A percentile compares a stretch with the other conserved stretches of the same genome.
phyloP scores from a whole-genome alignment of 257 asterid genomes.

The Nicotiana sylvestris region DNA sequence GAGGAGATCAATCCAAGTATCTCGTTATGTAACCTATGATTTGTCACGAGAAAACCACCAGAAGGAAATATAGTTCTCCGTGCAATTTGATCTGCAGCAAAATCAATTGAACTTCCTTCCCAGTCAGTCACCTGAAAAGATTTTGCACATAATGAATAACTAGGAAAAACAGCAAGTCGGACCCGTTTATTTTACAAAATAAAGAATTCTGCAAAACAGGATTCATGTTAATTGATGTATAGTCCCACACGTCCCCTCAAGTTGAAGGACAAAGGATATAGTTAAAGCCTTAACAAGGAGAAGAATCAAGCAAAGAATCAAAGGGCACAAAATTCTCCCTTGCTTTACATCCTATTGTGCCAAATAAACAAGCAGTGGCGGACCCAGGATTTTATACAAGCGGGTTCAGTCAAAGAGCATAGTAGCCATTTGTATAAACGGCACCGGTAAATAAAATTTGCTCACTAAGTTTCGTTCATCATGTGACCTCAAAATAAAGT shows the following conservation, averaged over 20 bases:
- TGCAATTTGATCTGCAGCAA: conserved; percentile 55
- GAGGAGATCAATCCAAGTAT: conserved; percentile 54
- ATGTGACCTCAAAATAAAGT: too few relatives aligned
- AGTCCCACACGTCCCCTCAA: background rate
- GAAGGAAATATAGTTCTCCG: conserved; percentile 63
- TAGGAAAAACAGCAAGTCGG: background rate
- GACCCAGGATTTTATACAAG: too few relatives aligned
- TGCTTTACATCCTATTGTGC: background rate
- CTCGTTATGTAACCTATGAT: conserved; percentile 43
- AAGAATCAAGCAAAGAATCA: background rate
- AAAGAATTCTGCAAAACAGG: background rate
- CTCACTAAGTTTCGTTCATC: too few relatives aligned
- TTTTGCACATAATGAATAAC: background rate
- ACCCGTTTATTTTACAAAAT: background rate
- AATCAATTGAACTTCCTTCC: conserved; percentile 63
- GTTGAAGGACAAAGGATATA: background rate
- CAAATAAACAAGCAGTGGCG: background rate
- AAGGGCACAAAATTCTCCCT: background rate
- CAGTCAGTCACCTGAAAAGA: conserved; percentile 75
- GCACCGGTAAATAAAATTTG: too few relatives aligned
- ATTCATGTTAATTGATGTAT: background rate
- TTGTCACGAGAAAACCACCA: conserved; percentile 75
- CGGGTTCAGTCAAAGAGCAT: too few relatives aligned
- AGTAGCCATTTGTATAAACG: too few relatives aligned
- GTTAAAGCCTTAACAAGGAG: background rate